Evolutionary conservation across 768 basidiomycete species (phyloP), one percentile per base, ranked within the genome.

Genomic region (Sistotremastrum niveocremeum): DNA sequence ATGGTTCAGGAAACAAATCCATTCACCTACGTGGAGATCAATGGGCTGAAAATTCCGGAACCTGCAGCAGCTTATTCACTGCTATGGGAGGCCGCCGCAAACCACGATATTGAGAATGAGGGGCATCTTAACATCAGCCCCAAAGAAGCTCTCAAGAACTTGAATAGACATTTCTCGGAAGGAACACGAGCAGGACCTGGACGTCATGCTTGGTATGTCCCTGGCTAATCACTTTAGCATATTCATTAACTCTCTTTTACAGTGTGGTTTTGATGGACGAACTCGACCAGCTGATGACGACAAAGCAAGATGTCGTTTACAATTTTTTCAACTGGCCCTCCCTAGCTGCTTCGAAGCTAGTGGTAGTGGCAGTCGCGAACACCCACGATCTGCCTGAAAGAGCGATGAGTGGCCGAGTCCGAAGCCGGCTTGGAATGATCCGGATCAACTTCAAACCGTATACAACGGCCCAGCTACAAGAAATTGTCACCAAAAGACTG

Each of bases 271-370:
- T 99, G 10, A 98, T 99, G 88, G 94, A 99, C 60, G 95, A 99
- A 63, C 73, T 99, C 4, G 95, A 99, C 63, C 95, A 98, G 60
- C 72, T 99, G 31, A 79, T 98, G 54, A 98, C 94, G 1, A 70
- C 84, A 11, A 95, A 95, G 59, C 94, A 99, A 60, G 94, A 99
- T 48, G 94, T 99, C 7, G 85, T 99, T 20, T 99, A 99, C 65
- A 97, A 97, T 57, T 98, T 99, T 65, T 98, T 98, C 73, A 98
- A 99, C 60, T 99, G 95, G 94, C 95, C 95, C 2, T 94, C 91
- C 3, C 68, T 95, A 43, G 71, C 75, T 0, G 80, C 79, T 12
- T 91, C 89, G 48, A 87, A 85, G 60, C 73, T 99, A 4, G 80
- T 97, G 44, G 95, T 99, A 2, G 76, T 99, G 43, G 94, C 95